Conservation (phyloP, 768 basidiomycete species). For the Suillus discolor region DNA sequence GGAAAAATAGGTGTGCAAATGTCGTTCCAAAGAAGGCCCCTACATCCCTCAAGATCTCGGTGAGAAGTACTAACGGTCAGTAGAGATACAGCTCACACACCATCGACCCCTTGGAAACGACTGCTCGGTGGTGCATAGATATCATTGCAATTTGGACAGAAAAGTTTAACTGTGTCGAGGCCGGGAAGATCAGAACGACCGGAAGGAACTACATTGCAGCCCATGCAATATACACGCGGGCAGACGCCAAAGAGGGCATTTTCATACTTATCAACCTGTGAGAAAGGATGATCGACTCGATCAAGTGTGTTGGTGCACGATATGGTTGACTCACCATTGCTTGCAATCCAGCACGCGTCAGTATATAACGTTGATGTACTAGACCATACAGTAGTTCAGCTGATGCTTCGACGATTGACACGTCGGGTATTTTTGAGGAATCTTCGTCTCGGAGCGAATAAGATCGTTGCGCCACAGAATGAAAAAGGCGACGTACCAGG, state of each 20-base stretch:
- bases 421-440: conserved; percentile 94
- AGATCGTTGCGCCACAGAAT: conserved; percentile 18
- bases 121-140: conserved; percentile 95
- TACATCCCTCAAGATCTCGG: conserved; percentile 36
- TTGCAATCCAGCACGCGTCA: conserved; percentile 91
- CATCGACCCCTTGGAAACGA: conserved; percentile 94
- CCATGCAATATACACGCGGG: conserved; percentile 92
- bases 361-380: conserved; percentile 96
- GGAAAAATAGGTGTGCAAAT: conserved; percentile 98
- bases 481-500: conserved; percentile 66
- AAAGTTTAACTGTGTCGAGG: conserved; percentile 95
- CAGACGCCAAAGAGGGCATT: conserved; percentile 88
- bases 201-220: conserved; percentile 89
- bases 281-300: conserved; percentile 17
- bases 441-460: conserved; percentile 70
- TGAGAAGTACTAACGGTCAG: conserved; percentile 13
- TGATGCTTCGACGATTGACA: conserved; percentile 96
- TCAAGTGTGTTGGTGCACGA: conserved; percentile 14
- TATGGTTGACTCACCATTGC: conserved; percentile 71
- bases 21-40: conserved; percentile 99
- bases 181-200: conserved; percentile 96
- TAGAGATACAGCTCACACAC: conserved; percentile 45
- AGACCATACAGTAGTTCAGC: conserved; percentile 97
- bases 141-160: conserved; percentile 97
- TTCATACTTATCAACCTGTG: conserved; percentile 95